Conservation (phyloP, 257 asterid species). For the Pogostemon cablin region DNA sequence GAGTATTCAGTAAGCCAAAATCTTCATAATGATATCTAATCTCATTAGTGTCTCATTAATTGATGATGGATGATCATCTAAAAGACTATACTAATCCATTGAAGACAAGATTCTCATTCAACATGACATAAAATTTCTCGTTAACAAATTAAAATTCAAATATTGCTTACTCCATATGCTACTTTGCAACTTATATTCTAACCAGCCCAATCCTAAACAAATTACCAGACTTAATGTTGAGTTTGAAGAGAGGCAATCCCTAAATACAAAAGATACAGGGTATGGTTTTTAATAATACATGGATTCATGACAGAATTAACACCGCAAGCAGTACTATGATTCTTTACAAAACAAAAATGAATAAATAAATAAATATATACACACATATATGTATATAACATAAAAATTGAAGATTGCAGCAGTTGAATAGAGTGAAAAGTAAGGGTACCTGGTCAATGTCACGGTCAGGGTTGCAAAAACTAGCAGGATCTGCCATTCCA, state of each 20-base stretch:
- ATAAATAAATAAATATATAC: neutral
- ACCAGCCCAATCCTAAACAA: neutral
- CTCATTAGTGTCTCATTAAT: neutral
- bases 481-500: slow-evolving; percentile 99
- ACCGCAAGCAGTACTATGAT: neutral
- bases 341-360: neutral
- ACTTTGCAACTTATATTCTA: neutral
- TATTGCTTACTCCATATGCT: neutral
- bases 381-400: neutral
- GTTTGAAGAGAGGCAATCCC: neutral
- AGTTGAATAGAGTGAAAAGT: neutral
- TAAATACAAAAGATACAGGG: neutral
- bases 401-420: neutral
- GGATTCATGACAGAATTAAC: neutral
- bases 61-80: slow-evolving; percentile 1
- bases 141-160: neutral
- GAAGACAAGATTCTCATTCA: slow-evolving; percentile 9
- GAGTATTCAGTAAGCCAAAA: neutral
- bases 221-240: neutral
- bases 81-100: neutral
- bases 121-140: neutral
- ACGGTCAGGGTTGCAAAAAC: slow-evolving; percentile 84
- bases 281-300: neutral
- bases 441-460: slow-evolving; percentile 73
- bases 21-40: neutral